A percentile compares a stretch with the other conserved stretches of the same genome.
Conservation (phyloP, 2,329 filamentous ascomycete genomes). For the Exophiala viscosa region DNA sequence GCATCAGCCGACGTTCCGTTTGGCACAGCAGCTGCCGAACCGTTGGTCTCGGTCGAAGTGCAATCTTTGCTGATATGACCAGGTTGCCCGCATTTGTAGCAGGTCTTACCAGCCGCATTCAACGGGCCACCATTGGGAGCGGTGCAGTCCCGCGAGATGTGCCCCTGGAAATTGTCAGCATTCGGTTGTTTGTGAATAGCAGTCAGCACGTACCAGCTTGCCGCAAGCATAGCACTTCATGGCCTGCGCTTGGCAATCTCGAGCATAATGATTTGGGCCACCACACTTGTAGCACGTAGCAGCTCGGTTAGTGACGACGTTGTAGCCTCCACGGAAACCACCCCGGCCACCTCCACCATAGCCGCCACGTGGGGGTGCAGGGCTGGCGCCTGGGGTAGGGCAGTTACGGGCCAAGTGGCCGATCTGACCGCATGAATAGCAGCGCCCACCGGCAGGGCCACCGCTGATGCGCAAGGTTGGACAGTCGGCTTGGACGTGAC, state of each 20-base stretch:
- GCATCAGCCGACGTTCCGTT: constrained; percentile 23
- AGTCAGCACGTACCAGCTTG: constrained; percentile 59
- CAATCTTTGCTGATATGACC: constrained; percentile 97
- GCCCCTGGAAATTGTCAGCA: constrained; percentile 49
- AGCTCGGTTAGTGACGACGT: constrained; percentile 47
- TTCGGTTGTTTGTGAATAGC: neutral
- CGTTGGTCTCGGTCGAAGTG: constrained; percentile 65
- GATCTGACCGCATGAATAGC: constrained; percentile 93
- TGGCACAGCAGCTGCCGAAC: constrained; percentile 25
- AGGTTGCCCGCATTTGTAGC: constrained; percentile 94
- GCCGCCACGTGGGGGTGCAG: constrained; percentile 53
- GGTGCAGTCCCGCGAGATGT: constrained; percentile 93
- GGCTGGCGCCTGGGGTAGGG: constrained; percentile 66
- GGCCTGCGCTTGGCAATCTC: constrained; percentile 95
- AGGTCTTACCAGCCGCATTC: constrained; percentile 95
- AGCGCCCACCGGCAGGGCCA: constrained; percentile 73
- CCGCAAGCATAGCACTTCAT: constrained; percentile 99
- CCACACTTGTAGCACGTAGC: constrained; percentile 68
- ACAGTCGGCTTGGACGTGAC: constrained; percentile 98
- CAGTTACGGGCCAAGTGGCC: constrained; percentile 91
- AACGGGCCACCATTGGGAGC: constrained; percentile 93
- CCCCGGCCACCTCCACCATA: constrained; percentile 63
- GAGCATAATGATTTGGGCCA: constrained; percentile 94
- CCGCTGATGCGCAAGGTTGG: constrained; percentile 90
- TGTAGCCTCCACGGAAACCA: constrained; percentile 69